Evolutionary conservation across 257 asterid species (phyloP), one percentile per base, ranked within the genome.

Genomic region (Handroanthus guayacan): DNA sequence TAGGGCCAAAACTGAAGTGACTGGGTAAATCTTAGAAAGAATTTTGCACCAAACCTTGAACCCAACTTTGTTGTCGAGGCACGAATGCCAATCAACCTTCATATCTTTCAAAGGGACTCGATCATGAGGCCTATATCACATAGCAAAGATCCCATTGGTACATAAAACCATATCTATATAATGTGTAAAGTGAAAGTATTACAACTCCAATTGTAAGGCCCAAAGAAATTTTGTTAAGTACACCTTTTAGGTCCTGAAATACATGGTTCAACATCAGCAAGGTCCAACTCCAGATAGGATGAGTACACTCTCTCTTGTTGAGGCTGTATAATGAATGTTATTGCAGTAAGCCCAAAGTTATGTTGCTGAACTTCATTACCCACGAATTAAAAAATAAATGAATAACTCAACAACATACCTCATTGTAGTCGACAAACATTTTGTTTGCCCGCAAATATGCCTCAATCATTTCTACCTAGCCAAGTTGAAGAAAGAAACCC

Each of bases 191-290:
- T 41, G 13, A 64, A 84, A 54, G 5, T n/a, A 66, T n/a, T 56
- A 8, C 25, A 74, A 54, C 63, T 47, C 10, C 9, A 41, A 60
- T 50, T 10, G 25, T 44, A 11, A 16, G 31, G 39, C 31, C 14
- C n/a, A 25, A 17, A 57, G 51, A 67, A 14, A 68, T 18, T 16
- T 48, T 18, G 9, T 17, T 25, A 38, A 52, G 62, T 51, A 43
- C 71, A 94, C 97, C 98, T 89, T 79, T 94, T 94, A 25, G 98
- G 98, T 83, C 98, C 97, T 34, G 98, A 94, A 69, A 92, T 76
- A 81, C 96, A 94, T 61, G 98, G 97, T 65, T 83, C 96, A 43
- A 94, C 97, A 55, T 82, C 87, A 50, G 75, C 83, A 69, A 94
- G 97, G 63, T 92, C 91, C 76, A 94, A 85, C 62, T 84, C 88